phyloP scores from a whole-genome alignment of 1,284 basidiomycete genomes.

The Athelia sp. region DNA sequence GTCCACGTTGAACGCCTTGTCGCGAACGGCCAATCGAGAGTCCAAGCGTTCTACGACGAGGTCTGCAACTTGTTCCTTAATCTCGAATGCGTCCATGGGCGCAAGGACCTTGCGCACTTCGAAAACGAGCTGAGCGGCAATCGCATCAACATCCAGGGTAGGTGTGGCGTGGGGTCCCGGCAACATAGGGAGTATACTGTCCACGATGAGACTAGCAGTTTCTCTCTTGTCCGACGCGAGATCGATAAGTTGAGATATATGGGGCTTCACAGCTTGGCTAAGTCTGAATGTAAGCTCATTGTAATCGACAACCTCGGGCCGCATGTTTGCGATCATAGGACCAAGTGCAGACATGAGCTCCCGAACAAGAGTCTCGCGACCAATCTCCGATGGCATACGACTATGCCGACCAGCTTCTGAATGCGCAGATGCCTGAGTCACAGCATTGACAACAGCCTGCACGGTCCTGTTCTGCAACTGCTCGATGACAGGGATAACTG shows the following conservation, averaged over 20 bases:
- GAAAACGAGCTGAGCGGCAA: slow-evolving; percentile 53
- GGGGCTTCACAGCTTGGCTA: slow-evolving; percentile 79
- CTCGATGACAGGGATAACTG: slow-evolving; percentile 43
- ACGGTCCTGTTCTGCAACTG: slow-evolving; percentile 51
- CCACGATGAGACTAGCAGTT: slow-evolving; percentile 74
- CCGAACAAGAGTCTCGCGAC: slow-evolving; percentile 49
- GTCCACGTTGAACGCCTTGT: slow-evolving; percentile 64
- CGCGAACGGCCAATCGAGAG: slow-evolving; percentile 69
- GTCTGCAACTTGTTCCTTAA: slow-evolving; percentile 82
- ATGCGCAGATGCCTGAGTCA: slow-evolving; percentile 56
- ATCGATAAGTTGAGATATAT: slow-evolving; percentile 81
- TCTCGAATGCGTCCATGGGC: slow-evolving; percentile 74
- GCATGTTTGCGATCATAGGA: slow-evolving; percentile 57
- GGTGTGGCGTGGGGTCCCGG: slow-evolving; percentile 38
- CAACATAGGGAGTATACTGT: slow-evolving; percentile 64
- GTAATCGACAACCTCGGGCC: slow-evolving; percentile 67
- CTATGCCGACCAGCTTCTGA: slow-evolving; percentile 35
- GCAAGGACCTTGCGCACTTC: slow-evolving; percentile 68
- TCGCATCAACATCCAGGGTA: slow-evolving; percentile 46
- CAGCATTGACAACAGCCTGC: slow-evolving; percentile 51
- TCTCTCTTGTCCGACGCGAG: slow-evolving; percentile 81
- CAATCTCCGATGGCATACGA: slow-evolving; percentile 21
- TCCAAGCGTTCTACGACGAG: slow-evolving; percentile 79
- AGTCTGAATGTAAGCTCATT: slow-evolving; percentile 68
- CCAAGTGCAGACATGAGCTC: slow-evolving; percentile 53